These are phyloP conservation scores for Cyclotella cryptica DNA, from an alignment of 108 stramenopile species.

Conservation along the genomic window DNA sequence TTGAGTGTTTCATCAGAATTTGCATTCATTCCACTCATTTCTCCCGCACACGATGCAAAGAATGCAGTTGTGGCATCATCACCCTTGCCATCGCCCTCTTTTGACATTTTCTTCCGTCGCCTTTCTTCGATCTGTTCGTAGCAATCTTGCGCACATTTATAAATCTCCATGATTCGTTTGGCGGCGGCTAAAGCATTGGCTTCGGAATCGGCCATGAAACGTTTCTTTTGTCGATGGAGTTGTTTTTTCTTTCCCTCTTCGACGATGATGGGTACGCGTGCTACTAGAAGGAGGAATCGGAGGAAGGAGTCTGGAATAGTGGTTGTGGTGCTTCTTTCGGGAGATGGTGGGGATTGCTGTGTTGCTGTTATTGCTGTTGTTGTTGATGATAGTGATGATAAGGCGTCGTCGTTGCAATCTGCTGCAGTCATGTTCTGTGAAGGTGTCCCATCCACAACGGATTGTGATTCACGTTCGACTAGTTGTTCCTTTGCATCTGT, in stretches of 20 bases:
- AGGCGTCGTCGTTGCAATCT: not conserved
- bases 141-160: slow-evolving; percentile 1
- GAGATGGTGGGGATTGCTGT: not conserved
- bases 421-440: no score
- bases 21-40: not conserved
- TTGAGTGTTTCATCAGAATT: not conserved
- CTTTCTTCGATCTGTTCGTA: slow-evolving; percentile 3
- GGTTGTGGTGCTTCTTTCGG: not conserved
- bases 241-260: slow-evolving; percentile 21
- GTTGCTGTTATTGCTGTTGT: not conserved
- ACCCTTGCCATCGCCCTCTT: not conserved
- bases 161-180: slow-evolving; percentile 29
- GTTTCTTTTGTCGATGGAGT: slow-evolving; percentile 13
- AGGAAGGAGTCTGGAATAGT: slow-evolving; percentile 46
- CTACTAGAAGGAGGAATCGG: slow-evolving; percentile 33
- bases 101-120: not conserved
- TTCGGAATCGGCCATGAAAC: not conserved
- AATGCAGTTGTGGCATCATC: slow-evolving; percentile 41
- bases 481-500: no score
- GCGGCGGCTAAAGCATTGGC: slow-evolving; percentile 22
- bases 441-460: no score
- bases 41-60: slow-evolving; percentile 40
- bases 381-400: not conserved
- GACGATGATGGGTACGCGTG: slow-evolving; percentile 23
- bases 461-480: no score